Evolutionary conservation across 805 yeast genomes (phyloP), one percentile per base, ranked within the genome.

Genomic region (Kazachstania taianensis): DNA sequence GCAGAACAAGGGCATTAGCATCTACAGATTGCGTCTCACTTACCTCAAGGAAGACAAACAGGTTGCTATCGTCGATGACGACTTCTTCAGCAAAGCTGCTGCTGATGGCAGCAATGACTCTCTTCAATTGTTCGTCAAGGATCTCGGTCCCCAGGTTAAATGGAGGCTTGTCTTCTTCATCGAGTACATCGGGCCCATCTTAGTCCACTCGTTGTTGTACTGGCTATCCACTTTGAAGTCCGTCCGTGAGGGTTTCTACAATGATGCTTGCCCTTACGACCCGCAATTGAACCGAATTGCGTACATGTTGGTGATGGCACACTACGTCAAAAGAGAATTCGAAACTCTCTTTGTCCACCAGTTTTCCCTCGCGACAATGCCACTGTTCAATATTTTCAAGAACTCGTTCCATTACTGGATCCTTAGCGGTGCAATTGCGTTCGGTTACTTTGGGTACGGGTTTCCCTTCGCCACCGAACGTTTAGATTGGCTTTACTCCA

Each of bases 331-430:
- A 64, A 76, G 98, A 56, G 96, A 86, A 59, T 70, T 71, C 44
- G 98, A 92, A 62, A 85, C 96, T 7, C 45, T 81, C 17, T 78
- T 75, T 52, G 78, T 92, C 35, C 98, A 92, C 62, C 69, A 72
- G 42, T 92, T 92, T 55, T 82, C 96, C 16, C 67, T 76, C 40
- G 77, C 84, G 18, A 92, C 98, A 10, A 92, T 92, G 98, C 98
- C 98, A 4, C 50, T 81, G 29, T 72, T 75, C 56, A 82, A 85
- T 60, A 62, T 92, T 40, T 82, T 89, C 70, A 85, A 87, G 63
- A 92, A 92, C 65, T 78, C 86, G 27, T 66, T 72, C 45, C 96
- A 92, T 59, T 92, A 92, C 63, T 89, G 96, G 96, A 57, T 83
- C n/a, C 65, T 89, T 45, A 80, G 86, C 37, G 96, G 97, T 7